phyloP scores from a whole-genome alignment of 352 stramenopile genomes.

The Phytophthora constricta region DNA sequence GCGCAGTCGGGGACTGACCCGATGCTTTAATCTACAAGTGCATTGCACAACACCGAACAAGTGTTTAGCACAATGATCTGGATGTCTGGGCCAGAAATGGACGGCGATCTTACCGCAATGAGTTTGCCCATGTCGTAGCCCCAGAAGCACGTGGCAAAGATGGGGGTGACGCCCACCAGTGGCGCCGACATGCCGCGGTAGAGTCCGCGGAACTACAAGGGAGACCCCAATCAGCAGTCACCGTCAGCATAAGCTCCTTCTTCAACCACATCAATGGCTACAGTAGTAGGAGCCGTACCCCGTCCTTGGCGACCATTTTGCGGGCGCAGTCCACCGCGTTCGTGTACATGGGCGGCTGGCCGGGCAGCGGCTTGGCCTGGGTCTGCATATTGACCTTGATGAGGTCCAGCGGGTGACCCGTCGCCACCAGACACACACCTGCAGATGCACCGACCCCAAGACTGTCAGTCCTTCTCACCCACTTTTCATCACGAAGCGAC shows the following conservation, averaged over 20 bases:
- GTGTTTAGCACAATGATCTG: slow-evolving; percentile 4
- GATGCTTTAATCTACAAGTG: slow-evolving; percentile 60
- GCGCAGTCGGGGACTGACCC: slow-evolving; percentile 61
- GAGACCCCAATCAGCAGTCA: slow-evolving; percentile 22
- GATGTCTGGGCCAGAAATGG: too few relatives aligned
- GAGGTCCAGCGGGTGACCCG: slow-evolving; percentile 95
- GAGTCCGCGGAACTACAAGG: slow-evolving; percentile 66
- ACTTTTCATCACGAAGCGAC: too few relatives aligned
- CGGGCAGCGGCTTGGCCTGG: slow-evolving; percentile 73
- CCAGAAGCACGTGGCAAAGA: slow-evolving; percentile 98
- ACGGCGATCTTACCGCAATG: slow-evolving; percentile 72
- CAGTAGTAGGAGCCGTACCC: slow-evolving; percentile 52
- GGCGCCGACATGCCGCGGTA: slow-evolving; percentile 97
- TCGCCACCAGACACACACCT: slow-evolving; percentile 92
- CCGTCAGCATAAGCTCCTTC: slow-evolving; percentile 20
- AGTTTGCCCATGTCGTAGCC: slow-evolving; percentile 97
- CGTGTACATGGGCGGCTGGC: slow-evolving; percentile 77
- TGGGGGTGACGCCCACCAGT: slow-evolving; percentile 94
- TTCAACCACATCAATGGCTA: not conserved
- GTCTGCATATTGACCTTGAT: slow-evolving; percentile 97
- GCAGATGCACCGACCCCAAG: not conserved
- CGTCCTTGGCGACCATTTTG: slow-evolving; percentile 94
- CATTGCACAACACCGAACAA: slow-evolving; percentile 15
- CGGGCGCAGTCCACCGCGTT: slow-evolving; percentile 91
- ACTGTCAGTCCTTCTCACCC: too few relatives aligned